Evolutionary conservation across 129 eudicot genomes (phyloP).

Genomic region (Arctium minus): DNA sequence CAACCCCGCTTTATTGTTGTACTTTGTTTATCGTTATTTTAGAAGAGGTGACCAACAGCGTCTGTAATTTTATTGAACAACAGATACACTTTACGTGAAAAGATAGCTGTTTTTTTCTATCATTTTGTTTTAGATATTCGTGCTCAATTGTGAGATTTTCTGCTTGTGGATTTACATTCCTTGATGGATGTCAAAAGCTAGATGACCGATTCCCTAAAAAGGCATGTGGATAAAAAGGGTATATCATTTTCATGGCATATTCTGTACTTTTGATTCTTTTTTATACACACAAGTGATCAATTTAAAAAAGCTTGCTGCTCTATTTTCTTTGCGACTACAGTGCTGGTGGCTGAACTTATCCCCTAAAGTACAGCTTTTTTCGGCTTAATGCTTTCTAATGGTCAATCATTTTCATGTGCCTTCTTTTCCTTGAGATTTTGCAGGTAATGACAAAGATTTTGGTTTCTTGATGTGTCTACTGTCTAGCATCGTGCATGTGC

Average conservation of each 20-base stretch:
- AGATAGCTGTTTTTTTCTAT: conserved; percentile 7
- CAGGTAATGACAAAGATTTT: conserved; percentile 20
- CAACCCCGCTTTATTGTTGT: conserved; percentile 8
- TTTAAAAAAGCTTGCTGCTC: conserved; percentile 16
- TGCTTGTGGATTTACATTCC: not conserved
- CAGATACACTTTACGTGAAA: conserved; percentile 12
- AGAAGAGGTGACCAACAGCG: not conserved
- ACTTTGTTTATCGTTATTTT: conserved; percentile 4
- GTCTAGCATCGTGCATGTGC: conserved; percentile 37
- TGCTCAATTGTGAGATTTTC: not conserved
- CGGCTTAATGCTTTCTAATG: conserved; percentile 15
- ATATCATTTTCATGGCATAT: not conserved
- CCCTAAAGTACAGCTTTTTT: conserved; percentile 9
- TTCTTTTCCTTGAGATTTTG: conserved; percentile 14
- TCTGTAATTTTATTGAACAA: conserved; percentile 21
- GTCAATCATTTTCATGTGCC: conserved; percentile 28
- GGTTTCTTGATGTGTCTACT: conserved; percentile 16
- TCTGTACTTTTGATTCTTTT: conserved; percentile 6
- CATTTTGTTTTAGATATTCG: not conserved
- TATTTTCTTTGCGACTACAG: conserved; percentile 9
- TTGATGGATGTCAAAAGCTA: not conserved
- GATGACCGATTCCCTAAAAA: conserved; percentile 8
- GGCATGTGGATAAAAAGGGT: conserved; percentile 12
- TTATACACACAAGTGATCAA: not conserved
- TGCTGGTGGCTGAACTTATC: conserved; percentile 12